phyloP scores from a whole-genome alignment of 2,329 filamentous ascomycete genomes.

The Tolypocladium cylindrosporum region DNA sequence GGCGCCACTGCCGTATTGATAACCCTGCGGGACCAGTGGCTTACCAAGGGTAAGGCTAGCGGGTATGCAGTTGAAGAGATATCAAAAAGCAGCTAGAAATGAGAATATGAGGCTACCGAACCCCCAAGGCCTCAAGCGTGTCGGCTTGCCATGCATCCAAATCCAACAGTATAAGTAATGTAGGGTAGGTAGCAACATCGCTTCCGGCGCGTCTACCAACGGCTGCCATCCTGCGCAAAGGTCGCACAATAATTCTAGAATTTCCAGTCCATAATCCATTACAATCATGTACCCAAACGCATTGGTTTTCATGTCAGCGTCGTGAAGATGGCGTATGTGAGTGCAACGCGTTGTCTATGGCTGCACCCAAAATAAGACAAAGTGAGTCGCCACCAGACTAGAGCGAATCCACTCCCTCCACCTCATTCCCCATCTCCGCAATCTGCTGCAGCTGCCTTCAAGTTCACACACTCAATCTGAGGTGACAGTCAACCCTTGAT shows the following conservation, averaged over 20 bases:
- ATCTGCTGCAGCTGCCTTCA: not conserved
- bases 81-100: no score
- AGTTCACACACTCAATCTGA: not conserved
- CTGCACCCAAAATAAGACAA: not conserved
- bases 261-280: not conserved
- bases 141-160: no score
- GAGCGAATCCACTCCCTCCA: not conserved
- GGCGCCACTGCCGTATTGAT: no score
- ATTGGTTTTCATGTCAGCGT: not conserved
- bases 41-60: no score
- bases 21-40: no score
- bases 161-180: not conserved
- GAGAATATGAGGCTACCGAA: no score
- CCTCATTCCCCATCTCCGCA: not conserved
- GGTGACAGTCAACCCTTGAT: not conserved
- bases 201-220: no score
- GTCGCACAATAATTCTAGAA: not conserved
- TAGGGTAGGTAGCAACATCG: not conserved
- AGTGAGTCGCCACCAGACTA: not conserved
- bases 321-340: not conserved
- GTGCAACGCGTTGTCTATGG: not conserved
- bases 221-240: no score
- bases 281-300: not conserved
- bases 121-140: no score
- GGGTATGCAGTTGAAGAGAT: no score